Conservation (phyloP, 345 rosid genomes). For the Aquilaria sinensis region DNA sequence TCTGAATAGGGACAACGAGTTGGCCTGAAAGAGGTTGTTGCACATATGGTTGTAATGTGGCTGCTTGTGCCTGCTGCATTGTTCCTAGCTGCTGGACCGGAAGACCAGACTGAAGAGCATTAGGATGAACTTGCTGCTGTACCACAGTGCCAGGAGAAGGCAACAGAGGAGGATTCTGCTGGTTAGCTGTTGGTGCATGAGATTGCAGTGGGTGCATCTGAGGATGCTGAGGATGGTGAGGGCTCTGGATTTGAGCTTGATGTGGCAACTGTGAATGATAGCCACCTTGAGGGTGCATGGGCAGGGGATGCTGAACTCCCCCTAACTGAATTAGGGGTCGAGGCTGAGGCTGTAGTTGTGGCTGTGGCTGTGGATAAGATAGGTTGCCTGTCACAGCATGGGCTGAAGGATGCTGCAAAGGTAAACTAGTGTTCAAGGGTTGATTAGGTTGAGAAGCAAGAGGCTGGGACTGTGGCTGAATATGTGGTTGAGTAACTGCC, state of each 20-base stretch:
- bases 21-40: slow-evolving; percentile 46
- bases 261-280: slow-evolving; percentile 31
- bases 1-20: slow-evolving; percentile 26
- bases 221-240: slow-evolving; percentile 44
- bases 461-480: slow-evolving; percentile 19
- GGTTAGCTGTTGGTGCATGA: slow-evolving; percentile 30
- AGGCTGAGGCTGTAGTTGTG: slow-evolving; percentile 36
- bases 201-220: slow-evolving; percentile 35
- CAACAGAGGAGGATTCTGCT: slow-evolving; percentile 32
- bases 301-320: slow-evolving; percentile 30
- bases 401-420: slow-evolving; percentile 26
- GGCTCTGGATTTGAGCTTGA: slow-evolving; percentile 31
- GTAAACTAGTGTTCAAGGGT: slow-evolving; percentile 26
- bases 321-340: slow-evolving; percentile 33
- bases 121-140: slow-evolving; percentile 33
- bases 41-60: slow-evolving; percentile 35
- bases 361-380: slow-evolving; percentile 43
- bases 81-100: slow-evolving; percentile 30
- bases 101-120: slow-evolving; percentile 34
- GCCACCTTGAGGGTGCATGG: slow-evolving; percentile 29
- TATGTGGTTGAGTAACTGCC: slow-evolving; percentile 16
- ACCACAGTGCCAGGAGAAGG: slow-evolving; percentile 31
- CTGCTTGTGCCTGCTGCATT: slow-evolving; percentile 36
- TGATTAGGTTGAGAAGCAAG: slow-evolving; percentile 27
- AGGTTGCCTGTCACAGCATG: slow-evolving; percentile 49